Evolutionary conservation across 2,329 filamentous ascomycete species (phyloP), one percentile per base, ranked within the genome.

Genomic region (Huntiella decipiens): DNA sequence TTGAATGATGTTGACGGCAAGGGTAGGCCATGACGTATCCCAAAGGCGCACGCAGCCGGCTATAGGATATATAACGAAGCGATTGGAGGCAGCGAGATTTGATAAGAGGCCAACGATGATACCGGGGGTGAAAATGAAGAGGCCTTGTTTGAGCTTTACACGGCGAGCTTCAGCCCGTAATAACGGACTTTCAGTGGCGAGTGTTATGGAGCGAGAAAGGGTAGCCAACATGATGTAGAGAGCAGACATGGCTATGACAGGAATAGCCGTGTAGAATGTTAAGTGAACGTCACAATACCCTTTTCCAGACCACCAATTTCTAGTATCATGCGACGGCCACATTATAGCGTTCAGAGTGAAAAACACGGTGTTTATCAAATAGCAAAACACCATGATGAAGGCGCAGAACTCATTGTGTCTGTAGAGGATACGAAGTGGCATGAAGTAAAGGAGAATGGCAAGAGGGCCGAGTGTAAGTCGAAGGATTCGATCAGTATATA

Each of bases 171-270:
- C 70, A 3, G 50, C 52, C 13, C 55, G 51, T 1, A 60, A 63
- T 4, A 66, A 56, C 4, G 60, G 58, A 42, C 59, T 58, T 17
- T 61, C 64, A 2, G 67, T 59, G 44, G 63, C 52, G 19, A 70
- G 54, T 31, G 62, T 63, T 45, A 76, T 63, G 53, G 71, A 69
- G 34, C 61, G 56, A 11, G 71, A 63, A 7, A 76, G 62, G 38
- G 71, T 67, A 11, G 65, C 64, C 63, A 74, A 69, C 48, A 73
- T 66, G 54, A 68, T 66, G 43, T 73, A 66, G 38, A 73, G 59
- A 33, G 66, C 65, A n/a, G 66, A 65, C 36, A 62, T 61, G 54
- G 65, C 74, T 53, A 65, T 58, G 50, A 70, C 70, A 51, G 69
- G 62, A 22, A 66, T 56, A 31, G 63, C 58, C 17, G 61, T 57